Percentiles rank a stretch among this genome's conserved stretches.
These are phyloP conservation scores for Cladobotryum mycophilum DNA, from an alignment of 2,329 filamentous ascomycete species.

Conservation along the genomic window DNA sequence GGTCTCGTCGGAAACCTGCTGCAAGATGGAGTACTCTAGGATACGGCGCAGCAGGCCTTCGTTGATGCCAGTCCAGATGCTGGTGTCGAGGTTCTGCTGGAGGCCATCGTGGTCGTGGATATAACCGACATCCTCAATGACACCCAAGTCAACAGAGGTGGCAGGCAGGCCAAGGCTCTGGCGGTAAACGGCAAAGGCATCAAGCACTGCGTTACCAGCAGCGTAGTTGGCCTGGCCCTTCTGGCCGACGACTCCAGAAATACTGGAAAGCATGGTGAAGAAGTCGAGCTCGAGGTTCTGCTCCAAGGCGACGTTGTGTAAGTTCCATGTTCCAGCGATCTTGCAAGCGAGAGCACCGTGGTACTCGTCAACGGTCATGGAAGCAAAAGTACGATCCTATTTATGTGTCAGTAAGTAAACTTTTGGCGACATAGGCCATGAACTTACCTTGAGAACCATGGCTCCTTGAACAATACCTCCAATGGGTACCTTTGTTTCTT, in stretches of 20 bases:
- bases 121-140: constrained; percentile 31
- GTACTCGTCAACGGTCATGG: constrained; percentile 20
- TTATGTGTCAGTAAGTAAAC: constrained; percentile 18
- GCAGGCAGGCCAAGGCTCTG: constrained; percentile 19
- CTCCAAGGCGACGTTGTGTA: constrained; percentile 17
- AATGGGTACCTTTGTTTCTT: constrained; percentile 7
- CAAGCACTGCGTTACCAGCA: constrained; percentile 25
- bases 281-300: constrained; percentile 22
- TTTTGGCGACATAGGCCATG: constrained; percentile 10
- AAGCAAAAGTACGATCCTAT: constrained; percentile 4
- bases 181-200: constrained; percentile 26
- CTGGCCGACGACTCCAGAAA: constrained; percentile 24
- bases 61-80: background rate
- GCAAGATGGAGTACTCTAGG: background rate
- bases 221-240: constrained; percentile 27
- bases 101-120: constrained; percentile 21
- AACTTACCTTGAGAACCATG: constrained; percentile 22
- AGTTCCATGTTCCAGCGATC: constrained; percentile 21
- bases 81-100: background rate
- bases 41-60: background rate
- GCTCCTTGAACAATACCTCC: constrained; percentile 29
- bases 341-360: constrained; percentile 19
- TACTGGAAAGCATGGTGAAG: constrained; percentile 20
- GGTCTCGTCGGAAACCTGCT: background rate
- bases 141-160: constrained; percentile 23